Percentiles rank a stretch among this genome's conserved stretches.
Conservation (phyloP, 1,139 yeast species). For the Kluyveromyces sp. region DNA sequence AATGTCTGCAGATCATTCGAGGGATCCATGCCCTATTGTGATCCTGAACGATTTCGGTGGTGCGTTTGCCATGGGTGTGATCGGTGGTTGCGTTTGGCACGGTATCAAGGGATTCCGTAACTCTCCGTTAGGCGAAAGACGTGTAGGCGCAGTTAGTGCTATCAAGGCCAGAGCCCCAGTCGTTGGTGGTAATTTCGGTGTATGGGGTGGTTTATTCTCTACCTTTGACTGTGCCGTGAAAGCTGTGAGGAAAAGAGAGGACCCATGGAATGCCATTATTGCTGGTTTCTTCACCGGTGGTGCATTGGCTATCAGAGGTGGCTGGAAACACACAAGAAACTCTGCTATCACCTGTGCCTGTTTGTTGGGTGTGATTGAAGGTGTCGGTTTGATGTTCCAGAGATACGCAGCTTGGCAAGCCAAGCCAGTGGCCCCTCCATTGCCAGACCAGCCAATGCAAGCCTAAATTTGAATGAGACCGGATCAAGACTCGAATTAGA, state of each 20-base stretch:
- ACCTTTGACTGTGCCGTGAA: conserved; percentile 94
- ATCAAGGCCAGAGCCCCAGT: conserved; percentile 97
- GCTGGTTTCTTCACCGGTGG: conserved; percentile 99
- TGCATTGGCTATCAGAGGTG: conserved; percentile 95
- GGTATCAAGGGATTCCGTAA: conserved; percentile 98
- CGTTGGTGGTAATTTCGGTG: conserved; percentile 98
- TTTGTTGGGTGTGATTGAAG: conserved; percentile 92
- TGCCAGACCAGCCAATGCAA: conserved; percentile 50
- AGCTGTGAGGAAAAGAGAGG: conserved; percentile 94
- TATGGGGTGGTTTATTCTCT: conserved; percentile 98
- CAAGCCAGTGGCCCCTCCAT: conserved; percentile 73
- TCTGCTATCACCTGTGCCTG: conserved; percentile 98
- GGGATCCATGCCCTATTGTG: conserved; percentile 99
- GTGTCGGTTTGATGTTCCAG: conserved; percentile 95
- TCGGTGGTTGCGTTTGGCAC: conserved; percentile 98
- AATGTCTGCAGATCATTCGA: conserved; percentile 93
- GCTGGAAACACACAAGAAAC: conserved; percentile 94
- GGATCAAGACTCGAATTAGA: neutral
- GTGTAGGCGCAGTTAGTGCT: conserved; percentile 82
- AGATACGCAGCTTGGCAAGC: conserved; percentile 80
- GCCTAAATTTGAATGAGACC: conserved; percentile 15
- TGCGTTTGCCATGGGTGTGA: conserved; percentile 96
- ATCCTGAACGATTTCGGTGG: conserved; percentile 97
- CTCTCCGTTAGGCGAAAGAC: conserved; percentile 93
- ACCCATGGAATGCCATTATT: conserved; percentile 95